Evolutionary conservation across 1,139 yeast species (phyloP).

Genomic region (Taphrina confusa): DNA sequence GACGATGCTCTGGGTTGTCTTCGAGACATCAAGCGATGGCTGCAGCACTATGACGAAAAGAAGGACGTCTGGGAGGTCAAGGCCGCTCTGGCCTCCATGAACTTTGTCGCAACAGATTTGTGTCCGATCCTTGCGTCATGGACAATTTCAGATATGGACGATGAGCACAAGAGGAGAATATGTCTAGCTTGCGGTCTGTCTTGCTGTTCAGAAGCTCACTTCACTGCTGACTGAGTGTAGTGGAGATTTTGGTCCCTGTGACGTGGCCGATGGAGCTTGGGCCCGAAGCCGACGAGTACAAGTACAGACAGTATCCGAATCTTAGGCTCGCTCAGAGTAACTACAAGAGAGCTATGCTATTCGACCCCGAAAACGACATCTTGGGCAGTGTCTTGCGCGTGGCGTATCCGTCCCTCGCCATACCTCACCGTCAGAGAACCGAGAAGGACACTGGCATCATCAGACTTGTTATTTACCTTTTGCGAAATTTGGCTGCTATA

Average conservation of each 20-base stretch:
- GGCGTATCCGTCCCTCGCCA: conserved; percentile 62
- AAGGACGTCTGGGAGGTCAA: conserved; percentile 76
- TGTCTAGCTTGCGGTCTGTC: conserved; percentile 41
- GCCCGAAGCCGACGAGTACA: conserved; percentile 53
- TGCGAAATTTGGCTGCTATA: conserved; percentile 73
- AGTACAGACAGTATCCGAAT: conserved; percentile 59
- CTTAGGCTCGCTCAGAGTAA: conserved; percentile 64
- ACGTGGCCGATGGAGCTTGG: conserved; percentile 80
- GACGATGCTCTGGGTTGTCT: conserved; percentile 89
- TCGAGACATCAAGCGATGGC: conserved; percentile 85
- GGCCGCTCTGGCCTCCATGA: conserved; percentile 79
- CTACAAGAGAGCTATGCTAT: conserved; percentile 70
- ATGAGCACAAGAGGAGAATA: conserved; percentile 36
- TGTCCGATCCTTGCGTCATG: conserved; percentile 74
- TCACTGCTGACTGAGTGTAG: conserved; percentile 45
- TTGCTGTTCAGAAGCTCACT: not conserved
- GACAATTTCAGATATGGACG: conserved; percentile 53
- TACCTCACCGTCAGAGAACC: conserved; percentile 59
- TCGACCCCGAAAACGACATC: conserved; percentile 61
- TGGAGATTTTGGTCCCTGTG: conserved; percentile 78
- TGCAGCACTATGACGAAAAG: conserved; percentile 76
- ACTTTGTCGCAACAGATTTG: conserved; percentile 70
- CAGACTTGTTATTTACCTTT: conserved; percentile 68
- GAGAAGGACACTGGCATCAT: conserved; percentile 72
- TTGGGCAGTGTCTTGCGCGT: conserved; percentile 70